Evolutionary conservation across 495 filamentous ascomycete genomes (phyloP), one percentile per base, ranked within the genome.

Genomic region (Hypoxylon fuscum): DNA sequence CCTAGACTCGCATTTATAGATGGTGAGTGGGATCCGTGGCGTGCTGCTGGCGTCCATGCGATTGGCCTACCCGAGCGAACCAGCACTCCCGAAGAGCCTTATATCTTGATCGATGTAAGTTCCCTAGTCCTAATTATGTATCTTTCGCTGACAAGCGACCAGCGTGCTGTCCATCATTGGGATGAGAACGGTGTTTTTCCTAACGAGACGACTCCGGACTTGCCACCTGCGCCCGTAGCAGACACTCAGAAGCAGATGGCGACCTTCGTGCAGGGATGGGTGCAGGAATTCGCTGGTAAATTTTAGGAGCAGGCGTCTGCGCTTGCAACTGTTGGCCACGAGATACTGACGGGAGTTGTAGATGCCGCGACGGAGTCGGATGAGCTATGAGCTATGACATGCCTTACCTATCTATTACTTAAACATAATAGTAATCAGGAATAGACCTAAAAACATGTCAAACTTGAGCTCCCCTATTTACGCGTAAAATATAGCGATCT

Each of bases 21-120:
- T 55, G 89, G 88, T 11, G 77, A 88, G 50, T 77, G 77, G 47
- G 90, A 93, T 68, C 87, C 89, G 0, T 93, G 89, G 89, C 78
- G 85, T 5, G 80, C 82, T 0, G 86, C 87, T 0, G 87, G 84
- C 9, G 85, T 86, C 3, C 87, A 89, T 52, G 80, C 81, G 1
- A 76, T 84, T 29, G 79, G 74, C 0, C 76, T 81, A 9, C 64
- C 72, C 0, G 61, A 66, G 20, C 65, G 88, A 15, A 59, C 67
- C 5, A 87, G 77, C 32, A 90, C 88, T 1, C 72, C 76, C 0
- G 72, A 73, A 15, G 77, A 88, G 73, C 89, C 89, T 3, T 85
- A 86, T 55, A 75, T 88, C 20, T 66, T 89, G 49, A 87, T 91
- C 50, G 72, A 76, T n/a, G 80, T 77, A 58, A 57, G 57, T 49